Percentiles rank a stretch among this genome's conserved stretches.
These are phyloP conservation scores for Lojkania enalia DNA, from an alignment of 2,329 filamentous ascomycete genomes.

Conservation along the genomic window DNA sequence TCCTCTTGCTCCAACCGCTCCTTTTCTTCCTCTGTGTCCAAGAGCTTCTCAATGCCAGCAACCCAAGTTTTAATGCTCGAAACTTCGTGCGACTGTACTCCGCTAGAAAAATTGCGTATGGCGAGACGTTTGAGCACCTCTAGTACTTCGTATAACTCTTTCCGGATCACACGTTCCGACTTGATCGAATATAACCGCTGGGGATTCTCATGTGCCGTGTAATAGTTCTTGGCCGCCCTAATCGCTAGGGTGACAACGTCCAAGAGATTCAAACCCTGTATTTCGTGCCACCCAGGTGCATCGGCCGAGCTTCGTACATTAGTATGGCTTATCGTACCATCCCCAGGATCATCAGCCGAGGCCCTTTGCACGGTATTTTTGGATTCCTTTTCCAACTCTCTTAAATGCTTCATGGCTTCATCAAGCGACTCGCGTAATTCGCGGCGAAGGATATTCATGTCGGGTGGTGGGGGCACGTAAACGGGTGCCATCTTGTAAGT, in stretches of 20 bases:
- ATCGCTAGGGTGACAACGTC: conserved; percentile 96
- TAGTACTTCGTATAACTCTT: conserved; percentile 82
- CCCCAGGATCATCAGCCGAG: conserved; percentile 4
- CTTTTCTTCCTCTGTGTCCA: conserved; percentile 75
- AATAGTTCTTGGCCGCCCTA: conserved; percentile 92
- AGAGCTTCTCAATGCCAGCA: conserved; percentile 72
- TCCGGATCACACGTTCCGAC: conserved; percentile 80
- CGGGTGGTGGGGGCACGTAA: conserved; percentile 79
- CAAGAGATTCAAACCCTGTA: conserved; percentile 88
- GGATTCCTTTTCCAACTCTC: conserved; percentile 55
- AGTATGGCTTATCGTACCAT: conserved; percentile 10
- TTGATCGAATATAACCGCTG: conserved; percentile 85
- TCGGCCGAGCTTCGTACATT: conserved; percentile 28
- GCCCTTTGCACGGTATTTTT: conserved; percentile 11
- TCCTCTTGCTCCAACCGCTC: conserved; percentile 74
- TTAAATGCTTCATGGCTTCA: conserved; percentile 69
- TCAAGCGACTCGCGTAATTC: conserved; percentile 69
- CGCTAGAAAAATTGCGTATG: conserved; percentile 80
- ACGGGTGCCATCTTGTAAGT: conserved; percentile 89
- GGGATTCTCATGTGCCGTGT: conserved; percentile 87
- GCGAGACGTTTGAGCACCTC: conserved; percentile 93
- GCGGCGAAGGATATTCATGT: conserved; percentile 74
- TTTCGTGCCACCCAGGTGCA: conserved; percentile 74
- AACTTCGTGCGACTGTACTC: conserved; percentile 77
- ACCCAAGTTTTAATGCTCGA: conserved; percentile 80